Conservation (phyloP, 2,329 filamentous ascomycete species). For the Colletotrichum lentis region DNA sequence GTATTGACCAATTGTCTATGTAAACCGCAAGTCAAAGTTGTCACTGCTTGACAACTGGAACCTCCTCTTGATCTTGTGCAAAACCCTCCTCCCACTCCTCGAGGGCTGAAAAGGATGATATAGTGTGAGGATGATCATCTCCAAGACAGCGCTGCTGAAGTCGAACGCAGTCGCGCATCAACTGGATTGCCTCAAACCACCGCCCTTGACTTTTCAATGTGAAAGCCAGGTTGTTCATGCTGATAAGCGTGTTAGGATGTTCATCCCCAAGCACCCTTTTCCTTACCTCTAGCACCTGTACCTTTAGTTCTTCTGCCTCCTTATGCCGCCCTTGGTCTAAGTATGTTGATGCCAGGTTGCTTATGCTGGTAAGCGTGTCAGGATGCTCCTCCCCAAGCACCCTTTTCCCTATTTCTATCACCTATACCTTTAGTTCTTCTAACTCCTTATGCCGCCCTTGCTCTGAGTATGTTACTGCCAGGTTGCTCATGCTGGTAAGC, state of each 20-base stretch:
- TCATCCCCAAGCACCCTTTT: not conserved
- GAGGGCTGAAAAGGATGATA: no score
- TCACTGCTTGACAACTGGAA: no score
- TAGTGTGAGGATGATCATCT: no score
- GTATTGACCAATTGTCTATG: no score
- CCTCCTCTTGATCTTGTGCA: no score
- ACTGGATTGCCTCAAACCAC: no score
- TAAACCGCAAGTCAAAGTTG: no score
- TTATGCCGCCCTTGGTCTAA: fast-evolving
- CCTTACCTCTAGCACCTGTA: not conserved
- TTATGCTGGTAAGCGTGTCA: not conserved
- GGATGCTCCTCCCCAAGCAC: not conserved
- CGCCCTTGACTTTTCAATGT: not conserved
- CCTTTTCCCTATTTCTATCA: not conserved
- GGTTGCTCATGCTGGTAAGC: not conserved
- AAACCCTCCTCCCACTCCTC: no score
- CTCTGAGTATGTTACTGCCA: not conserved
- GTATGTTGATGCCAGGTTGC: not conserved
- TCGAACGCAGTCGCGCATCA: no score
- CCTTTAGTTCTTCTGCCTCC: not conserved
- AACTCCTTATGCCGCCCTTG: not conserved
- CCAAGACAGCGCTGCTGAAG: no score
- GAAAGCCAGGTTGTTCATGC: not conserved
- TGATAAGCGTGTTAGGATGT: not conserved
- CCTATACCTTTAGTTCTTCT: not conserved